These are phyloP conservation scores for Rhodamnia rubescens DNA, from an alignment of 345 rosid genomes.

Conservation along the genomic window DNA sequence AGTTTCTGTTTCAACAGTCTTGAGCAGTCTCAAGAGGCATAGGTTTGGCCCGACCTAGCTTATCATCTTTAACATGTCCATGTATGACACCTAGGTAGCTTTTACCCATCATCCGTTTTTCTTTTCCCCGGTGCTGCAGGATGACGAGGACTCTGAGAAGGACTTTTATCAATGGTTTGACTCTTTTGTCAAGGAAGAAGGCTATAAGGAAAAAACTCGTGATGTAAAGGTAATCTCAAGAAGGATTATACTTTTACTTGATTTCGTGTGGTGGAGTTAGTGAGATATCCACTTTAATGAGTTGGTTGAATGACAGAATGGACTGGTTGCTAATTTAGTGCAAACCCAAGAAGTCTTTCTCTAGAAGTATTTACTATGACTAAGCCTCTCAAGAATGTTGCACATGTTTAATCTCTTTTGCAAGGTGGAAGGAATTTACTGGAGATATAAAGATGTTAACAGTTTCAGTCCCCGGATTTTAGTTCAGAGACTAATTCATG, in stretches of 20 bases:
- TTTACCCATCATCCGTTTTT: background rate
- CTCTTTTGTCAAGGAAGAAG: conserved; percentile 75
- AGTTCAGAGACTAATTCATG: background rate
- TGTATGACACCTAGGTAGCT: background rate
- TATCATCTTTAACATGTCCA: background rate
- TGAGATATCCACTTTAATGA: background rate
- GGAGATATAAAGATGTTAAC: background rate
- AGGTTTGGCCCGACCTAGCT: background rate
- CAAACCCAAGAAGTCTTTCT: background rate
- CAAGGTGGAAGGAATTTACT: too few relatives aligned
- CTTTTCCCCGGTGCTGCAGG: conserved; percentile 22
- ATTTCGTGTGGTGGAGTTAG: background rate
- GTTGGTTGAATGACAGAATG: background rate
- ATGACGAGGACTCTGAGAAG: conserved; percentile 89
- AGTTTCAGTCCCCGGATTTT: background rate
- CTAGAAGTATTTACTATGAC: background rate
- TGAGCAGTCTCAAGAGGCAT: background rate
- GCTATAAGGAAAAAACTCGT: conserved; percentile 54
- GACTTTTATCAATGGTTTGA: conserved; percentile 74
- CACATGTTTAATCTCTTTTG: background rate
- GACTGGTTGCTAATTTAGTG: background rate
- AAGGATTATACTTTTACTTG: background rate
- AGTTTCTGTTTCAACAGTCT: background rate
- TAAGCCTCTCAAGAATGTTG: background rate
- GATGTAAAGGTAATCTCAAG: conserved; percentile 56